Evolutionary conservation across 139 green algal genomes (phyloP), one percentile per base, ranked within the genome.

Genomic region (Chlamydomonas sp.): DNA sequence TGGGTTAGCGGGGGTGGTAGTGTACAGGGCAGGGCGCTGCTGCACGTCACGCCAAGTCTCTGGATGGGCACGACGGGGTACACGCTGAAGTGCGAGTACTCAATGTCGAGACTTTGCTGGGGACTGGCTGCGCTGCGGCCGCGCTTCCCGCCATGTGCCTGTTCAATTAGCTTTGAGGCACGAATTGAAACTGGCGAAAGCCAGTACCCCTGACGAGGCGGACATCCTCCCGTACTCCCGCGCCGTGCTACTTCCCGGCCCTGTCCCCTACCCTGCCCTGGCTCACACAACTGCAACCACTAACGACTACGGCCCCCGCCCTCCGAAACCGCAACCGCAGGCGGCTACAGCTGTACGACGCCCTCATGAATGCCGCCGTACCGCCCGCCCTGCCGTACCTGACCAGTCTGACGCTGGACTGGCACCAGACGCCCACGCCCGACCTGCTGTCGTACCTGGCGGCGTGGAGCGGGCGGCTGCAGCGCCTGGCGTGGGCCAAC

Each of bases 261-360:
- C 5, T 1, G 6, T 63, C 74, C 49, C 4, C 74, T 14, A 14
- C 74, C 74, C 74, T 49, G 6, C 49, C 77, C 60, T 3, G 16
- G 2, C 77, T 49, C 31, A 49, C 31, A 49, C 31, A 49, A 49
- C 31, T 49, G 31, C 31, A 49, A 49, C 31, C 31, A 49, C 31
- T 49, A 49, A 49, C 31, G 31, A 81, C 77, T 60, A 31, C 75
- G 57, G 2, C 57, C 75, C 68, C 9, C 4, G 9, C 57, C 14
- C 59, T 18, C 31, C 60, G 60, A 15, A 60, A 59, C 18, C 1
- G 18, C 12, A 69, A 49, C 18, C 18, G 12, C 83, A 87, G 83
- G 4, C 83, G 31, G 5, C 62, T 87, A 8, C 83, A 80, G 49
- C 73, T 87, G 61, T 87, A 87, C 83, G 83, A 87, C 83, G 83